Conservation (phyloP, 164 flowering plant species). For the Euptelea pleiosperma region DNA sequence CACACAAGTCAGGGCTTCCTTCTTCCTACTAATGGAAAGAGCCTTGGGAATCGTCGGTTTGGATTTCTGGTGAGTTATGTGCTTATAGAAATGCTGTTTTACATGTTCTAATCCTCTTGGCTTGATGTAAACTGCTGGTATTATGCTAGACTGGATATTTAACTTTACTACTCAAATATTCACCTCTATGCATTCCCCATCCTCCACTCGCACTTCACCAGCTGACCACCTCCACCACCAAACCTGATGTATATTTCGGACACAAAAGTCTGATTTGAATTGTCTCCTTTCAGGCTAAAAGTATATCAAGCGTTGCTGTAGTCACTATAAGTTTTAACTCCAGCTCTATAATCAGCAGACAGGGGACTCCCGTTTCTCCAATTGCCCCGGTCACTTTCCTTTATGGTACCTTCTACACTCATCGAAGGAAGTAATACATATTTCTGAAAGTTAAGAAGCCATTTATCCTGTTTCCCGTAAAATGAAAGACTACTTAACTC, state of each 20-base stretch:
- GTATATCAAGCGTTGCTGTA: conserved; percentile 46
- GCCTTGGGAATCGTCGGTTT: conserved; percentile 62
- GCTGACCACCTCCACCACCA: neutral
- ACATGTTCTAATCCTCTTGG: neutral
- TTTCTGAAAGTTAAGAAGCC: neutral
- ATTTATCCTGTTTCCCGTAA: neutral
- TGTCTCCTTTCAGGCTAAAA: conserved; percentile 43
- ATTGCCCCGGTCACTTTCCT: conserved; percentile 77
- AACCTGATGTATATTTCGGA: too few relatives aligned
- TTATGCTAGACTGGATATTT: neutral
- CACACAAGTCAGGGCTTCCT: conserved; percentile 57
- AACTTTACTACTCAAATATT: too few relatives aligned
- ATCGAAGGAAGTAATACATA: neutral
- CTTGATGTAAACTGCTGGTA: neutral
- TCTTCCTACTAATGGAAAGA: conserved; percentile 44
- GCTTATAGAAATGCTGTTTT: conserved; percentile 3
- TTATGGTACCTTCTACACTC: conserved; percentile 48
- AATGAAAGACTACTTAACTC: neutral
- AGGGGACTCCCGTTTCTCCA: conserved; percentile 78
- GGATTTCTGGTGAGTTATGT: conserved; percentile 61
- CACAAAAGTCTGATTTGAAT: conserved; percentile 5
- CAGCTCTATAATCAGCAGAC: conserved; percentile 54
- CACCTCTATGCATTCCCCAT: neutral
- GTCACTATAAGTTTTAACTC: conserved; percentile 57
- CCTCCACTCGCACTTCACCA: too few relatives aligned